Conservation (phyloP, 805 yeast genomes). For the Starmera dryadoides region DNA sequence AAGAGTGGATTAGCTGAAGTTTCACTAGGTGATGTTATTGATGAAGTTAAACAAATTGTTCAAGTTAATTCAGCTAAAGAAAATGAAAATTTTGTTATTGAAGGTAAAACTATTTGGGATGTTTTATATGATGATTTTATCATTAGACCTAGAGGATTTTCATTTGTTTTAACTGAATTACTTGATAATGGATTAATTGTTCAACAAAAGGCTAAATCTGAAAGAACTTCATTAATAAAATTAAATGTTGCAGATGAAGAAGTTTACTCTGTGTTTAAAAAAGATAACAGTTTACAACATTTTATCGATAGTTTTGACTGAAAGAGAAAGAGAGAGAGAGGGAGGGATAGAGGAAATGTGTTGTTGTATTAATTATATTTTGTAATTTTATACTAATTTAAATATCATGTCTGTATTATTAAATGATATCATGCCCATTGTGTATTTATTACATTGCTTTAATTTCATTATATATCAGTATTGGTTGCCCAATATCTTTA, state of each 20-base stretch:
- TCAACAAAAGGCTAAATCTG: constrained; percentile 58
- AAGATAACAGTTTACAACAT: constrained; percentile 37
- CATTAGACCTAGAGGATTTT: constrained; percentile 52
- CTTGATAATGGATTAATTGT: constrained; percentile 72
- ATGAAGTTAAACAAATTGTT: constrained; percentile 57
- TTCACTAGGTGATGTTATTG: constrained; percentile 67
- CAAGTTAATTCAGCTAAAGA: constrained; percentile 27
- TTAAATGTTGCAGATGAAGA: constrained; percentile 70
- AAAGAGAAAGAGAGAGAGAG: not conserved
- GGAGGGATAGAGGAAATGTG: too few species aligned
- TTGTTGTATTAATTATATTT: too few species aligned
- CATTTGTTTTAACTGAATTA: constrained; percentile 56
- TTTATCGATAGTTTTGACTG: constrained; percentile 4
- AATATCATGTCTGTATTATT: too few species aligned
- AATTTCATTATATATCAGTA: constrained; percentile 51
- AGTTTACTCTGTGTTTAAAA: constrained; percentile 48
- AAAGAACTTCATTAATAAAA: constrained; percentile 56
- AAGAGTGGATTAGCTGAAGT: constrained; percentile 68
- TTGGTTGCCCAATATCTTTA: constrained; percentile 83
- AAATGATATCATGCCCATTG: not conserved
- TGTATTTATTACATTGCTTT: not conserved
- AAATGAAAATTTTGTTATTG: constrained; percentile 19
- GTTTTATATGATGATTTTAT: constrained; percentile 27
- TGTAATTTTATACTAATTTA: too few species aligned
- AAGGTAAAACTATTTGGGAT: constrained; percentile 25